Conservation (phyloP, 2,329 filamentous ascomycete species). For the Fragosphaeria purpurea region DNA sequence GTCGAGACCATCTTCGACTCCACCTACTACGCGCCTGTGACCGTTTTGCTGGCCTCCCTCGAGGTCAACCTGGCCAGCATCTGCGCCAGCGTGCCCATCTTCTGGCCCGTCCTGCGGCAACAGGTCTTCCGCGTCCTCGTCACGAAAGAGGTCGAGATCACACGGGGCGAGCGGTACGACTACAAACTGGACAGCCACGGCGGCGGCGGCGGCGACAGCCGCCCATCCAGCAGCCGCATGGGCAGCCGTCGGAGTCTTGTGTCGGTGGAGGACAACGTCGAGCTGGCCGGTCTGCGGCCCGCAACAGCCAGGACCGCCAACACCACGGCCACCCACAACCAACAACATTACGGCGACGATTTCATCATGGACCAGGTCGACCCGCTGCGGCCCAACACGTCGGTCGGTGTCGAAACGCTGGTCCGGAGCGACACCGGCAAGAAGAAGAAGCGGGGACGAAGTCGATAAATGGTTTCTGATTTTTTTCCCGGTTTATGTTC, state of each 20-base stretch:
- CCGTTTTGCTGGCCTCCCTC: conserved; percentile 17
- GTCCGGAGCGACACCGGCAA: conserved; percentile 2
- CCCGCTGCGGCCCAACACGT: conserved; percentile 6
- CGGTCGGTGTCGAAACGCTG: conserved; percentile 3
- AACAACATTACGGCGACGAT: conserved; percentile 10
- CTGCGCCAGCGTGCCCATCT: conserved; percentile 15
- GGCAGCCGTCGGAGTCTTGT: no score
- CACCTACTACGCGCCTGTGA: conserved; percentile 18
- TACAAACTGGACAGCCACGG: neutral
- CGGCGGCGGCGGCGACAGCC: neutral
- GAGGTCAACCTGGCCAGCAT: conserved; percentile 19
- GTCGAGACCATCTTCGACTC: conserved; percentile 17
- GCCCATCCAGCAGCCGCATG: no score
- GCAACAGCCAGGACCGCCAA: neutral
- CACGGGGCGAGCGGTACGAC: neutral
- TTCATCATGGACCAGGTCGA: conserved; percentile 11
- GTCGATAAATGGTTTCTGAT: neutral
- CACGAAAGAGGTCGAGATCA: conserved; percentile 9
- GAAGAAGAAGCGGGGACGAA: neutral
- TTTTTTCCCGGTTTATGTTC: no score
- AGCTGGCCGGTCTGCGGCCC: no score
- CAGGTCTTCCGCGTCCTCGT: conserved; percentile 18
- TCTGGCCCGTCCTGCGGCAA: conserved; percentile 19
- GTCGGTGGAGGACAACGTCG: no score
- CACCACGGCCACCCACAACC: neutral